Base-by-base conservation (phyloP, 805 yeast genomes). In the Candida alai region DNA sequence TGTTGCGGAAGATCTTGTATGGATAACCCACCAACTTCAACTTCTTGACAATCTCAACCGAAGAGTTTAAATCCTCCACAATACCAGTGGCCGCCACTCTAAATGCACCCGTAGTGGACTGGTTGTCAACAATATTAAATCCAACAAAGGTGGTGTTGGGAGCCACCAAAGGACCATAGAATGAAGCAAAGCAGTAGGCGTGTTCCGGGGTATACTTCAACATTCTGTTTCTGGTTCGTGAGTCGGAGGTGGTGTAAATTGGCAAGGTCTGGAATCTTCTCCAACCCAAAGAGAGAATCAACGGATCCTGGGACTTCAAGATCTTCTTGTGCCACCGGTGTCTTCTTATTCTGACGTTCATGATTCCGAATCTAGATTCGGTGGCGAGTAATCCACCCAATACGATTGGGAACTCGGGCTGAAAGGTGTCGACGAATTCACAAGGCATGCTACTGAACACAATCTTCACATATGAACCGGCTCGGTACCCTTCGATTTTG, bases 241-340 rank as follows among this genome's bases (percentile, higher is more conserved):
- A 93, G 60, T 93, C 99, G 5, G 95, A 79, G 0, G 98, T 93
- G 3, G 98, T 89, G 58, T 89, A 93, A 17, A 93, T 74, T 6
- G 99, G 99, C 36, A 90, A 65, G 0, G 98, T 89, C 62, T 93
- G 99, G 67, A 93, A 94, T 59, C 99, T 74, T 67, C 99, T 79
- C 99, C 98, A 93, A 24, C 99, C 99, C 27, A 93, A 64, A 0
- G 97, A 90, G 31, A 93, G 58, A 35, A 93, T 87, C 45, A 94
- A 70, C 1, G 99, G 98, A 63, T 93, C 99, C 54, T 87, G 94
- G 7, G 97, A 78, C 60, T 93, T 93, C 49, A 93, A 70, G 39
- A 94, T 86, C 72, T 88, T 88, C 56, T 88, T 90, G 63, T 93
- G 97, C 99, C 99, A 93, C 68, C 98, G 80, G 58, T 93, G 99